Evolutionary conservation across 805 yeast genomes (phyloP).

Genomic region (Zygosaccharomyces rouxii): DNA sequence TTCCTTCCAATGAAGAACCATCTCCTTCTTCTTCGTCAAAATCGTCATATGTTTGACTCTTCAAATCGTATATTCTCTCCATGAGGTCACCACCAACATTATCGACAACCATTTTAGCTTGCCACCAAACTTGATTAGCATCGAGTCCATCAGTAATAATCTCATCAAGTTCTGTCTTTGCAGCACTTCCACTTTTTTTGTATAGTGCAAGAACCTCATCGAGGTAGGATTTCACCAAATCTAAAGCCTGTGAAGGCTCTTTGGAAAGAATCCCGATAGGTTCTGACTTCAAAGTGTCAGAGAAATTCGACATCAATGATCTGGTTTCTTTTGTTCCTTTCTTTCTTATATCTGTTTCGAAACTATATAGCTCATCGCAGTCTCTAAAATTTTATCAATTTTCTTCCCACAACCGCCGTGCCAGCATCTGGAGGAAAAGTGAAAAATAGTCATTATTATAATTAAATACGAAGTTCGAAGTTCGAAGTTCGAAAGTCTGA

Average conservation of each 20-base stretch:
- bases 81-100: slow-evolving; percentile 64
- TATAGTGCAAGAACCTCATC: slow-evolving; percentile 27
- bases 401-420: neutral
- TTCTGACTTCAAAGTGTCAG: slow-evolving; percentile 18
- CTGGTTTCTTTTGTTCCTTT: neutral
- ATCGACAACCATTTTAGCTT: slow-evolving; percentile 78
- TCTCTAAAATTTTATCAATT: slow-evolving; percentile 3
- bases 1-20: slow-evolving; percentile 18
- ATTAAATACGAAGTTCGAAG: slow-evolving; percentile 1
- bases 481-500: neutral
- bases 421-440: neutral
- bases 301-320: slow-evolving; percentile 16
- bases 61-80: slow-evolving; percentile 51
- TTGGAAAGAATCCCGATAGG: slow-evolving; percentile 23
- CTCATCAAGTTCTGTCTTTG: slow-evolving; percentile 67
- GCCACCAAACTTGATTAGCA: slow-evolving; percentile 91
- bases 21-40: slow-evolving; percentile 28
- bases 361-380: slow-evolving; percentile 12
- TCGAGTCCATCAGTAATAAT: slow-evolving; percentile 81
- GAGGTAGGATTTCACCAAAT: slow-evolving; percentile 24
- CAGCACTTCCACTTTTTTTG: slow-evolving; percentile 13
- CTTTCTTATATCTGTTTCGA: neutral
- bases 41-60: slow-evolving; percentile 20
- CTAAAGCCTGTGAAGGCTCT: slow-evolving; percentile 22
- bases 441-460: neutral